A percentile compares a stretch with the other conserved stretches of the same genome.
These are phyloP conservation scores for Alternaria ventricosa DNA, from an alignment of 2,329 filamentous ascomycete species.

Conservation along the genomic window DNA sequence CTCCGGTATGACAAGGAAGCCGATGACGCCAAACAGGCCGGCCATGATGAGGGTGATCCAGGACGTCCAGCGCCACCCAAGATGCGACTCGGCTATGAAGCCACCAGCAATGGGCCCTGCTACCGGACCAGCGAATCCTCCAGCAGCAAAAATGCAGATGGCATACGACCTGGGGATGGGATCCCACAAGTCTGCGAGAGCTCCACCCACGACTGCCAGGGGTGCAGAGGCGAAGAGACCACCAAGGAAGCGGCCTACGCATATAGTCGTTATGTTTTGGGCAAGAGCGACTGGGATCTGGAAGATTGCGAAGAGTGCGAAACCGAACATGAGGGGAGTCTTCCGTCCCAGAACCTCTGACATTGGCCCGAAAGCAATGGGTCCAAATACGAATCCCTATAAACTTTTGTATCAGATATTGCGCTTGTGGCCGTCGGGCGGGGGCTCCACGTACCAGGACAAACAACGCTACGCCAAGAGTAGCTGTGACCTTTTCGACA, in stretches of 20 bases:
- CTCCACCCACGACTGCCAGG: constrained; percentile 44
- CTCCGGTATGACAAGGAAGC: constrained; percentile 35
- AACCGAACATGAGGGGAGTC: constrained; percentile 41
- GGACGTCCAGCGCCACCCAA: constrained; percentile 48
- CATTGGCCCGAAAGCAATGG: constrained; percentile 55
- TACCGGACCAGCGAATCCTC: constrained; percentile 45
- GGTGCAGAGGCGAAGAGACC: constrained; percentile 58
- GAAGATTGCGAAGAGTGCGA: constrained; percentile 49
- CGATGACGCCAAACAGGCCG: constrained; percentile 32
- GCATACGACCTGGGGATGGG: constrained; percentile 46
- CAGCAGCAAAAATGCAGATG: constrained; percentile 46
- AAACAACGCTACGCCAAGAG: constrained; percentile 58
- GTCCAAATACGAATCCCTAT: constrained; percentile 60
- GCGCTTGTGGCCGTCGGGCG: background rate
- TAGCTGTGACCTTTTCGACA: constrained; percentile 54
- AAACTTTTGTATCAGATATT: background rate
- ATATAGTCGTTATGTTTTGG: constrained; percentile 59
- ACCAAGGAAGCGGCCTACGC: constrained; percentile 60
- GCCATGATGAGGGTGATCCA: constrained; percentile 49
- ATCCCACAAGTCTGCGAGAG: constrained; percentile 46
- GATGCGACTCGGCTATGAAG: constrained; percentile 42
- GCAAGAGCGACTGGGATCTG: constrained; percentile 49
- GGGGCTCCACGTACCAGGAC: constrained; percentile 41
- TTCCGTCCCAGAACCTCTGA: constrained; percentile 59
- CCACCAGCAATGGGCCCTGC: constrained; percentile 58